Evolutionary conservation across 306 rosid species (phyloP).

Genomic region (Quercus variabilis): DNA sequence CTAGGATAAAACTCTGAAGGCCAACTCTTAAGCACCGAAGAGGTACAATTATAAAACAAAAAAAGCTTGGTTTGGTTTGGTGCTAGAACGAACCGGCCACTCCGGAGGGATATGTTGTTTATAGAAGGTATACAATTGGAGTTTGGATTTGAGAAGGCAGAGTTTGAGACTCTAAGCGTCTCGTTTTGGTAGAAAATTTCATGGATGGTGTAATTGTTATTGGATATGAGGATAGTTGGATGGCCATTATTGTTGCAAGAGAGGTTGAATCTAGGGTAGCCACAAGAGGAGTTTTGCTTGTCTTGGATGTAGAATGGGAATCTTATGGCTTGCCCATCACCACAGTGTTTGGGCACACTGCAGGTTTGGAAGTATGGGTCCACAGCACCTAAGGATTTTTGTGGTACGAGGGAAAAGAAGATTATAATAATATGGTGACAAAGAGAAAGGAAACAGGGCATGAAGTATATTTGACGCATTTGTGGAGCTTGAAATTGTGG

Average conservation of each 20-base stretch:
- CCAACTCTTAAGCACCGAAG: too few species aligned
- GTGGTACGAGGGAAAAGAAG: not conserved
- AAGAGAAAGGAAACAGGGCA: not conserved
- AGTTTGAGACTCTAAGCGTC: conserved; percentile 19
- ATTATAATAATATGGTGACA: not conserved
- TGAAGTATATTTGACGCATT: conserved; percentile 5
- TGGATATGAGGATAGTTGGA: conserved; percentile 6
- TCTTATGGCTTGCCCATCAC: conserved; percentile 8
- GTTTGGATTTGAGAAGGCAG: not conserved
- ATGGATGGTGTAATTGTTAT: conserved; percentile 3
- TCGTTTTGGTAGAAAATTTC: conserved; percentile 17
- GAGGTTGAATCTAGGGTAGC: conserved; percentile 25
- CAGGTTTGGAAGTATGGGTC: conserved; percentile 23
- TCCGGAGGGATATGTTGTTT: rapidly evolving
- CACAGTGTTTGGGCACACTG: conserved; percentile 18
- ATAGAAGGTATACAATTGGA: not conserved
- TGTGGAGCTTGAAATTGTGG: not conserved
- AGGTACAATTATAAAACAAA: too few species aligned
- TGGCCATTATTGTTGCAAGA: conserved; percentile 12
- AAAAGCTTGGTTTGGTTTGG: too few species aligned
- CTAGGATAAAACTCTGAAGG: not conserved
- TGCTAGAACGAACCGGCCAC: too few species aligned
- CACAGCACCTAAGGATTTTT: not conserved
- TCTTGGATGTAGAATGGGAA: conserved; percentile 24
- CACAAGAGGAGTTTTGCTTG: conserved; percentile 12